Evolutionary conservation across 768 basidiomycete genomes (phyloP).

Genomic region (Lactarius psammicola): DNA sequence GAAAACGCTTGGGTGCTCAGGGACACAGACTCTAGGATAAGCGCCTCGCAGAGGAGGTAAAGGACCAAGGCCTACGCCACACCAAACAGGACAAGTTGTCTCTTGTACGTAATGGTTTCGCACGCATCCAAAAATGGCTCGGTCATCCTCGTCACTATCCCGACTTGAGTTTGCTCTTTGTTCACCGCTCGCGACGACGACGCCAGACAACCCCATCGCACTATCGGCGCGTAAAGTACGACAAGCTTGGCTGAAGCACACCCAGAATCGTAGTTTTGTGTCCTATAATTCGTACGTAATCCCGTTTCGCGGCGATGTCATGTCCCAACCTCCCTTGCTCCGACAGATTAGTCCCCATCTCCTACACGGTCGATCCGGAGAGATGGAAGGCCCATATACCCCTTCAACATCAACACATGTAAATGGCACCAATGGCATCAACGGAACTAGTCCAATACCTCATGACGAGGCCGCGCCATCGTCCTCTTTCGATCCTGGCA

Average conservation of each 20-base stretch:
- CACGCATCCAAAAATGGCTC: conserved; percentile 7
- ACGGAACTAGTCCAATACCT: conserved; percentile 23
- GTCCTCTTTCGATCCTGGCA: conserved; percentile 59
- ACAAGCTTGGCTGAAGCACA: background rate
- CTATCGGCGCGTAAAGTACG: conserved; percentile 14
- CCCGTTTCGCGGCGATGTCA: conserved; percentile 2
- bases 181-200: conserved; percentile 22
- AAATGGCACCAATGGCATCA: conserved; percentile 26
- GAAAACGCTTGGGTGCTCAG: background rate
- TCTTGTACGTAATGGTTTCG: conserved; percentile 14
- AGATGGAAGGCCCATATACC: conserved; percentile 30
- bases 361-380: conserved; percentile 8
- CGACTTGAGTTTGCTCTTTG: conserved; percentile 2
- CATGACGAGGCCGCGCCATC: conserved; percentile 41
- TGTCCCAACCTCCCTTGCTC: background rate
- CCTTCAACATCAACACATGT: conserved; percentile 25
- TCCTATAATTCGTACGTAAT: conserved; percentile 7
- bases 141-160: background rate
- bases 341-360: conserved; percentile 17
- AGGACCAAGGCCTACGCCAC: too few relatives aligned
- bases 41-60: background rate
- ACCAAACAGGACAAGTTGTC: background rate
- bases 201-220: conserved; percentile 10
- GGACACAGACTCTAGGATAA: background rate
- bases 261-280: background rate